A percentile compares a stretch with the other conserved stretches of the same genome.
These are phyloP conservation scores for Fusarium sp. DNA, from an alignment of 2,329 filamentous ascomycete genomes.

Conservation along the genomic window DNA sequence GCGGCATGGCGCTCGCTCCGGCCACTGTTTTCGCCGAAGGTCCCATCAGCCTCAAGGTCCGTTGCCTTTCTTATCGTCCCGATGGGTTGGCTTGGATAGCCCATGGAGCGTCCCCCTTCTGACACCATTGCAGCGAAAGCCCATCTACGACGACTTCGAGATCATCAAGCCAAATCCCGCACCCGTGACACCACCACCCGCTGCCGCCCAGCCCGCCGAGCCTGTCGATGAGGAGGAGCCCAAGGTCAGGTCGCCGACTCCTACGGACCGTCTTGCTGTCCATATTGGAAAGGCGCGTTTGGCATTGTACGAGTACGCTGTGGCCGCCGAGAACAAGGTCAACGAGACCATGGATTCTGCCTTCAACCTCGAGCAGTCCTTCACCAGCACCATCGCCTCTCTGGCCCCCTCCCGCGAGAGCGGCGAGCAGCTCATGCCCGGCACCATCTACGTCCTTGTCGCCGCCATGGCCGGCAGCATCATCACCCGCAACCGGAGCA, in stretches of 20 bases:
- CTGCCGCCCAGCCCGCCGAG: constrained; percentile 45
- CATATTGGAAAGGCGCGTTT: constrained; percentile 86
- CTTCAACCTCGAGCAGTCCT: constrained; percentile 87
- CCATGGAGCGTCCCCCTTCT: not conserved
- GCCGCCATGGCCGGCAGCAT: constrained; percentile 96
- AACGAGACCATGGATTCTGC: constrained; percentile 85
- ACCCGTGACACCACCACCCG: constrained; percentile 44
- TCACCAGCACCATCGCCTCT: constrained; percentile 89
- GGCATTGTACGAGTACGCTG: constrained; percentile 81
- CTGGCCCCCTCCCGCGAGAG: constrained; percentile 87
- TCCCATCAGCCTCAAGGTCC: constrained; percentile 52
- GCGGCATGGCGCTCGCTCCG: constrained; percentile 61
- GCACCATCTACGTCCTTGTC: constrained; percentile 91
- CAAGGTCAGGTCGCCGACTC: constrained; percentile 71
- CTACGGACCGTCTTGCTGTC: constrained; percentile 87
- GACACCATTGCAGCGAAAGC: constrained; percentile 62
- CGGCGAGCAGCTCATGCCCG: constrained; percentile 90
- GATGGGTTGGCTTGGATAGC: not conserved
- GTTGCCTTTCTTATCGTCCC: constrained; percentile 5
- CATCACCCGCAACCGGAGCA: constrained; percentile 86
- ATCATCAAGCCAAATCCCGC: constrained; percentile 52
- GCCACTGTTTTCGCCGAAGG: constrained; percentile 65
- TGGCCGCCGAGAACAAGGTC: constrained; percentile 81
- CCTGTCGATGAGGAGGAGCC: constrained; percentile 51
- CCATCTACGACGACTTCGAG: constrained; percentile 84